Evolutionary conservation across 805 yeast species (phyloP), one percentile per base, ranked within the genome.

Genomic region (Candida oleophila): DNA sequence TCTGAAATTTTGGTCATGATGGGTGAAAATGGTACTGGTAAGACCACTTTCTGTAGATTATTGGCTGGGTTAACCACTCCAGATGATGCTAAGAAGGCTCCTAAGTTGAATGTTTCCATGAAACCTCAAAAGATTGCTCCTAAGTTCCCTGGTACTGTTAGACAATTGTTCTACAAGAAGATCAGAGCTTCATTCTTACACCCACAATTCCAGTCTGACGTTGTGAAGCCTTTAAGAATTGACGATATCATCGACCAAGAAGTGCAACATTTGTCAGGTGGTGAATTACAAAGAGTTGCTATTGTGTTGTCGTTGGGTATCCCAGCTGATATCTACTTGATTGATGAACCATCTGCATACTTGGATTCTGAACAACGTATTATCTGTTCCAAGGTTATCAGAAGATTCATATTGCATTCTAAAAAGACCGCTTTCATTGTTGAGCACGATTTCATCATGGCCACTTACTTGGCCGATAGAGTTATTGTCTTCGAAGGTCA

Each of bases 21-120:
- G 96, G 99, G 99, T 66, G 99, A 94, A 74, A 94, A 94, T 69
- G 99, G 99, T 76, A 94, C 99, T 16, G 99, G 99, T 77, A 94
- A 94, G 76, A 94, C 99, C 37, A 94, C 99, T 14, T 85, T 94
- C 76, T 92, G 97, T 81, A 88, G 87, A 68, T 75, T 94, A 61
- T 77, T 94, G 61, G 98, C 99, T 19, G 99, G 98, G 64, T 89
- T 89, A 22, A 78, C 89, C 56, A 77, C 86, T 42, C 92, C 99
- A 28, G 99, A 94, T 70, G 80, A 79, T 55, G 89, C 89, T 48
- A 66, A 74, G 50, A 82, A 83, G 62, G 83, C 89, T 51, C 97
- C 97, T 43, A 85, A 87, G 66, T 73, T 94, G 69, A 89, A 88
- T 62, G 94, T 94, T 46, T 87, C 96, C 46, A 91, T 94, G 97